Evolutionary conservation across 345 rosid genomes (phyloP), one percentile per base, ranked within the genome.

Genomic region (Dimocarpus longan): DNA sequence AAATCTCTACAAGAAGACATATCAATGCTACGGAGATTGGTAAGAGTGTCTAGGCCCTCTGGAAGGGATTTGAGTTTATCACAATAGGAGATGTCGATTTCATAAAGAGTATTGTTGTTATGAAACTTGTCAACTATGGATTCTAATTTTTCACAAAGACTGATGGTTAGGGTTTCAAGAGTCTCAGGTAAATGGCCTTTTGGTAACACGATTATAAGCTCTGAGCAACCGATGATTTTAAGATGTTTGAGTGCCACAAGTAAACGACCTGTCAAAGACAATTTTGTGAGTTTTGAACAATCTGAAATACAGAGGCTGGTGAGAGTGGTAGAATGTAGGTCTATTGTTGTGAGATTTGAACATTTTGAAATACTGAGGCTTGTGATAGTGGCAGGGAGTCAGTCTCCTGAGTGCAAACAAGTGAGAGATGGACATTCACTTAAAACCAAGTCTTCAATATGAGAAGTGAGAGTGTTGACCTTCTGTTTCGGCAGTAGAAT

Each of bases 391-490:
- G 71, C 11, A 40, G 79, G 71, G 62, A 75, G 65, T n/a, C 11
- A 19, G 39, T 64, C 82, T 48, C 56, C 19, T 6, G 28, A 60
- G 0, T 24, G 1, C 26, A 60, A n/a, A 6, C 26, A 21, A 2
- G 26, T 60, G 10, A 60, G 28, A 60, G 65, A 60, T 19, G 78
- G 40, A 15, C 74, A 73, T 68, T 67, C 74, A 2, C 52, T 13
- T 7, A 60, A 6, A 1, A 0, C 0, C 10, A 60, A 60, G 44
- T 42, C 44, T 8, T n/a, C 12, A 60, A 60, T 6, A 42, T 42
- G 65, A 60, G 65, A 60, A n/a, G 28, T 21, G 65, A 0, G 6
- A 6, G 28, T 60, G 10, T 60, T 60, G 44, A 42, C 44, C 7
- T 42, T 42, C 44, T 42, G 8, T 8, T 42, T 42, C 7, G 3